These are phyloP conservation scores for Termitomyces sp. DNA, from an alignment of 768 basidiomycete species.

Conservation along the genomic window DNA sequence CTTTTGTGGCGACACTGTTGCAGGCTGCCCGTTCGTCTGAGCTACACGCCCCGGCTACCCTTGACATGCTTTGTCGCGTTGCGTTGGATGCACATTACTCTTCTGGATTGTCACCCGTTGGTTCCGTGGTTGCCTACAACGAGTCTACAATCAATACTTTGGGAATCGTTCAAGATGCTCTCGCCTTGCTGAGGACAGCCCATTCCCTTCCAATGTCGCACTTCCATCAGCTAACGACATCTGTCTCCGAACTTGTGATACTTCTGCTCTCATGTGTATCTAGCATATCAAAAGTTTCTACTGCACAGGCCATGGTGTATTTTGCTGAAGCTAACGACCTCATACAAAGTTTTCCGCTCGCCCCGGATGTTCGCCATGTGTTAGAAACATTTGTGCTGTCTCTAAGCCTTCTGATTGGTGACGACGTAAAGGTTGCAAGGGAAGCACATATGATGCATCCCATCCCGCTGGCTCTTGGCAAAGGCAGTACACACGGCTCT, in stretches of 20 bases:
- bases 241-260: constrained; percentile 60
- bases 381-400: constrained; percentile 57
- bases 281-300: constrained; percentile 58
- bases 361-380: constrained; percentile 47
- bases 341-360: constrained; percentile 46
- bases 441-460: constrained; percentile 71
- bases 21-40: constrained; percentile 62
- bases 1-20: constrained; percentile 63
- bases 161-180: constrained; percentile 53
- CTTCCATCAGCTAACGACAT: constrained; percentile 52
- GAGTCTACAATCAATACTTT: constrained; percentile 47
- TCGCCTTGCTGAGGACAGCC: constrained; percentile 54
- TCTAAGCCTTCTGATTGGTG: constrained; percentile 56
- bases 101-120: constrained; percentile 45
- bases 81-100: constrained; percentile 62
- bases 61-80: constrained; percentile 65
- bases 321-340: constrained; percentile 49
- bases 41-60: constrained; percentile 57
- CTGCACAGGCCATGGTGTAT: constrained; percentile 50
- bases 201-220: constrained; percentile 49
- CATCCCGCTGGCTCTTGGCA: constrained; percentile 52
- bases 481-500: constrained; percentile 50
- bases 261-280: constrained; percentile 56
- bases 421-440: constrained; percentile 63
- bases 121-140: constrained; percentile 48